Base-by-base conservation (phyloP, 2,329 filamentous ascomycete species). In the Phoma sp. region DNA sequence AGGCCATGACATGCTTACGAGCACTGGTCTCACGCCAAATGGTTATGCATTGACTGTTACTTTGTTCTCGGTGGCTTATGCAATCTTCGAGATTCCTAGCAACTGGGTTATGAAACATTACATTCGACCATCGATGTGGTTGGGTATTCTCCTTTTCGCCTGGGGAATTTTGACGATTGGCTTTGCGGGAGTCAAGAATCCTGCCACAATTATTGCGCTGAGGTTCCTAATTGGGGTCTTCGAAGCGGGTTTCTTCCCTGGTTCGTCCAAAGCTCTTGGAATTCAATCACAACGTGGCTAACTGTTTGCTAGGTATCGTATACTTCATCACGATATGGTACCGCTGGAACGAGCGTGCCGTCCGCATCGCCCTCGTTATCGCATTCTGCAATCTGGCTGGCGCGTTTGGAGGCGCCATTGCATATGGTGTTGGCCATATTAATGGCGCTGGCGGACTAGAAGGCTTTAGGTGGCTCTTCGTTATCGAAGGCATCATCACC, bases 291-390 rank as follows among this genome's bases (percentile, higher is more conserved):
- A 12, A 10, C 2, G 13, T 6, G 21, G 25, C 39, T 49, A 25
- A 44, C n/a, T 21, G 38, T 15, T 21, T 4, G 8, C 1, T 2
- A 54, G 51, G 51, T 6, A 54, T 72, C 7, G 64, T 82, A 15
- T 85, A 83, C 65, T 82, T 85, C 51, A 76, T 86, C 13, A 59
- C 83, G 3, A 84, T 84, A 61, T 84, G 83, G 76, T 86, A 85
- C 64, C 80, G 81, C 17, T 76, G 79, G 6, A 79, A 82, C 3
- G 84, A 87, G 67, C 76, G 83, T 19, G 82, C 80, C 1, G 81
- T 85, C 66, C 84, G 85, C 6, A 81, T 90, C 65, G 82, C 83
- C 0, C 78, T 85, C 38, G 79, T 85, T 57, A 68, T 85, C 19
- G 82, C 69, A 65, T 86, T 79, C 72, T 86, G 76, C 5, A 85